Base-by-base conservation (phyloP, 768 basidiomycete species). In the Boletus rubescentipes region DNA sequence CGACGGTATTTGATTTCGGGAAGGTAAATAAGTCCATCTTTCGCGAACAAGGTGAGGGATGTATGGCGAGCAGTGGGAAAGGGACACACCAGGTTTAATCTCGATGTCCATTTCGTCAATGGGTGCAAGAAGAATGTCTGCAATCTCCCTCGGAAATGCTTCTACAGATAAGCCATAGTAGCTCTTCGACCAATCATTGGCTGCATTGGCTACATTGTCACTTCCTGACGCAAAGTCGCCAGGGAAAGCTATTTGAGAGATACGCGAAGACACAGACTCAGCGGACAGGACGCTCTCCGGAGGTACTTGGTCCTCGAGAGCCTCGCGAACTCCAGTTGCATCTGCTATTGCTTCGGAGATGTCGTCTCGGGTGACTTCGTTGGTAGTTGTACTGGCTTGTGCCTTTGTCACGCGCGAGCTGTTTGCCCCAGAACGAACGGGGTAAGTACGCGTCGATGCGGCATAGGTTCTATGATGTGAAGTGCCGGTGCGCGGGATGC, bases 1-100 rank as follows among this genome's bases (percentile, higher is more conserved):
- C 96, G 83, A 16, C 96, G 82, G 65, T 98, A 98, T 67, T 97
- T 96, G 64, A 98, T 98, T 72, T 98, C 96, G 18, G 96, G 96
- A 8, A 98, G 84, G 72, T 98, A 98, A 11, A 97, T 73, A 38
- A 98, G 77, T 5, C 96, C 96, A 61, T 98, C 96, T 96, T 53
- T 9, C 7, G 20, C 39, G 34, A 51, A 56, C 16, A 20, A 45
- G 8, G 23, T 53, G 20, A 61, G 34, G 15, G 20, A 23, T 15
- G 29, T 16, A 16, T 5, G 7, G 2, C 2, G 21, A n/a, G n/a
- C 16, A 21, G 35, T 20, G 26, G 11, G 29, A 37, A 12, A 51
- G 2, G 9, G 21, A 14, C 84, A 46, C 42, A 89, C 94, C 95
- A 51, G 96, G 96, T 67, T 98, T 98, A 32, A 96, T 86, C 73